phyloP scores from a whole-genome alignment of 2,329 filamentous ascomycete species.

The Monosporascus sp. region DNA sequence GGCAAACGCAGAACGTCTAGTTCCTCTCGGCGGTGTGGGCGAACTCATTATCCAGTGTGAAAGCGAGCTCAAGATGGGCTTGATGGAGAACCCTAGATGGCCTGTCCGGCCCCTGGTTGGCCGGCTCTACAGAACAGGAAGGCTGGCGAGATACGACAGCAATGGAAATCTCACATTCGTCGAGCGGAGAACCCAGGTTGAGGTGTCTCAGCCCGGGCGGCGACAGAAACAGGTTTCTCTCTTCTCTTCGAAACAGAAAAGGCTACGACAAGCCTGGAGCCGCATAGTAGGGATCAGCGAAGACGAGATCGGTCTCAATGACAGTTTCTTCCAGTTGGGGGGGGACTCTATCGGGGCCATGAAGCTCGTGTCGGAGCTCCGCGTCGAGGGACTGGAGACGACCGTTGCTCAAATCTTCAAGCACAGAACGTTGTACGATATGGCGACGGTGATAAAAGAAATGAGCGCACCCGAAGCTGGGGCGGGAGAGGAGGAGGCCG shows the following conservation, averaged over 20 bases:
- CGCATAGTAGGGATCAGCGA: constrained; percentile 38
- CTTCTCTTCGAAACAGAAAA: constrained; percentile 37
- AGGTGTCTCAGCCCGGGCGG: constrained; percentile 5
- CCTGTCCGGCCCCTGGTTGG: constrained; percentile 14
- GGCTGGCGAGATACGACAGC: constrained; percentile 33
- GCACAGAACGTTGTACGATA: constrained; percentile 42
- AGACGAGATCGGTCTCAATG: constrained; percentile 45
- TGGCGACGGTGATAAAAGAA: constrained; percentile 46
- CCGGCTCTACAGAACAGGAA: constrained; percentile 34
- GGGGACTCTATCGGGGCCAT: constrained; percentile 58
- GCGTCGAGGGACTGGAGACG: constrained; percentile 41
- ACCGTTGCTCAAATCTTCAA: constrained; percentile 53
- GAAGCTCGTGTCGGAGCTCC: constrained; percentile 53
- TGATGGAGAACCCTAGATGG: constrained; percentile 24
- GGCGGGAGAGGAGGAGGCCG: constrained; percentile 21
- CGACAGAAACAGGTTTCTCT: constrained; percentile 30
- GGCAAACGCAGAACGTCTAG: constrained; percentile 26
- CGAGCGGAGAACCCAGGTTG: constrained; percentile 13
- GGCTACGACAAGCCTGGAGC: constrained; percentile 43
- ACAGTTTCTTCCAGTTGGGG: constrained; percentile 57
- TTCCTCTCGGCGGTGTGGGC: constrained; percentile 37
- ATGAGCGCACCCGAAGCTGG: constrained; percentile 11
- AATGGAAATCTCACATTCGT: constrained; percentile 26
- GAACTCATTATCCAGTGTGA: constrained; percentile 37
- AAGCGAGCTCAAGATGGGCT: constrained; percentile 18